Base-by-base conservation (phyloP, 768 basidiomycete species). In the Mycena rosella region DNA sequence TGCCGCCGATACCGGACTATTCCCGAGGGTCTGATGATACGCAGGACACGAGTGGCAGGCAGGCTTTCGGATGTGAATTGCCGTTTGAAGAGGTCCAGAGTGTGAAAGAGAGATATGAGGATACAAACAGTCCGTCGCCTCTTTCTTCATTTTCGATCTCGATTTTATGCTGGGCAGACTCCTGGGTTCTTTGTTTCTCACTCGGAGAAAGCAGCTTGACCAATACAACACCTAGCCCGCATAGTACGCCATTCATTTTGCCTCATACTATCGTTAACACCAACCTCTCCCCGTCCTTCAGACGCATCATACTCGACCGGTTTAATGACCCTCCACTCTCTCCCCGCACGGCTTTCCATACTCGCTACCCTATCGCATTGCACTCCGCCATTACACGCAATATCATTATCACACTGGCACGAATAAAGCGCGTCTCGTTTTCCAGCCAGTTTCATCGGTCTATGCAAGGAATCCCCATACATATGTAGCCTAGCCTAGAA, bases 151-250 rank as follows among this genome's bases (percentile, higher is more conserved):
- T 27, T 61, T 17, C 24, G 17, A 29, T 51, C 44, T 45, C 17
- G 65, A 26, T 48, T 52, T 69, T 38, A 60, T 52, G 17, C 57
- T 54, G 40, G 54, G 17, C 70, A 94, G 93, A 75, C 73, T 89
- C 13, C 76, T 94, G 44, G 88, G 91, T 38, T 87, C 86, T 1
- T 76, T 91, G 47, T 88, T 94, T 72, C 84, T 93, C 54, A 89
- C 84, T 56, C 87, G 92, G 45, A 84, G 87, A 74, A 81, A 81
- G 36, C 76, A 81, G 55, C 74, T 80, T 45, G 77, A 56, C 57
- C 51, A 24, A 36, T 42, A 58, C 58, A 54, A 60, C 60, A 61
- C 34, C 22, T 65, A 68, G 44, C 27, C 14, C 42, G 29, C 45
- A 15, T 45, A 47, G 61, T 63, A 63, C 27, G 60, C 47, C 42